Evolutionary conservation across 2,329 filamentous ascomycete genomes (phyloP).

Genomic region (Penicillium sp.): DNA sequence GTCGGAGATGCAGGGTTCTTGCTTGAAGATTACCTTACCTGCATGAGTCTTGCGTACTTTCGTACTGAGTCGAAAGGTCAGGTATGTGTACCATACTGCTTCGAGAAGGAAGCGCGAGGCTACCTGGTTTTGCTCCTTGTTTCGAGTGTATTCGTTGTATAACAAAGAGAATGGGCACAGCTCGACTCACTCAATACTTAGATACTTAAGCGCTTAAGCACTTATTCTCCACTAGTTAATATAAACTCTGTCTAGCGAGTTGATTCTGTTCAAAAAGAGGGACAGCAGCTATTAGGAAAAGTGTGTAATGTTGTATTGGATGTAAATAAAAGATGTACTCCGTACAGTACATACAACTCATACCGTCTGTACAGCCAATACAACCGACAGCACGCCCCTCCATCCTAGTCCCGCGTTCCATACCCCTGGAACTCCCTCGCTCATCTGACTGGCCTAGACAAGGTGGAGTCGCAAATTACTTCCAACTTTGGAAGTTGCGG

Average conservation of each 20-base stretch:
- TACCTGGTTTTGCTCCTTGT: background rate
- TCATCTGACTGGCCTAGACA: constrained; percentile 5
- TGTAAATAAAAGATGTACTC: no score
- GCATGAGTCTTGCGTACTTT: background rate
- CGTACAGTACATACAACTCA: no score
- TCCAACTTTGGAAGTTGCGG: constrained; percentile 1
- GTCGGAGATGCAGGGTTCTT: constrained; percentile 4
- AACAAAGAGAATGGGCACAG: no score
- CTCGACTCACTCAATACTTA: background rate
- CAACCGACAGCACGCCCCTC: background rate
- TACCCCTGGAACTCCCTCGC: background rate
- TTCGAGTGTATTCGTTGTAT: background rate
- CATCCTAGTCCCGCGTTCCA: constrained; percentile 4
- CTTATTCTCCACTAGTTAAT: constrained; percentile 2
- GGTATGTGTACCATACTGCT: background rate
- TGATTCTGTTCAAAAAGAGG: background rate
- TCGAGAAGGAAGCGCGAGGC: background rate
- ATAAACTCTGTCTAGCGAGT: background rate
- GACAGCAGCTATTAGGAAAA: no score
- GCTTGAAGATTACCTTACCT: constrained; percentile 1
- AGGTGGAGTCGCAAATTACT: constrained; percentile 6
- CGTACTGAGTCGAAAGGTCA: background rate
- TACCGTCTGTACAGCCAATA: background rate
- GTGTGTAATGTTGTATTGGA: no score
- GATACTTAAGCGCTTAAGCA: background rate